Evolutionary conservation across 2,329 filamentous ascomycete genomes (phyloP), one percentile per base, ranked within the genome.

Genomic region (Gremmenia infestans): DNA sequence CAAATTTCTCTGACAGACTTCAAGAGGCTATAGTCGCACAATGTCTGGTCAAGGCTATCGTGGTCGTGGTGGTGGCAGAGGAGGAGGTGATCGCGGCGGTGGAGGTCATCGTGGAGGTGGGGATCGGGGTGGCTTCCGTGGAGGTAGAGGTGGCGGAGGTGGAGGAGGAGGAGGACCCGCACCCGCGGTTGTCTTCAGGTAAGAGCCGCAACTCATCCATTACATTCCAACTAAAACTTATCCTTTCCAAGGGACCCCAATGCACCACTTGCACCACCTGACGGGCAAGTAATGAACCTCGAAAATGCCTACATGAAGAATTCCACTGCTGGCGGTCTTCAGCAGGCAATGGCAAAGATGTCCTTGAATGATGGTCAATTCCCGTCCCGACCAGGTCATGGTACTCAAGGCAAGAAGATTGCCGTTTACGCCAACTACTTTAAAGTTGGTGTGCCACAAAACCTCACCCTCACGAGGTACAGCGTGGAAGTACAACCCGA

Each of bases 371-470:
- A 45, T 17, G 37, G n/a, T 2, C 46, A 53, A 3, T 63, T 67
- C 28, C 67, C 67, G 32, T 37, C 57, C 32, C 64, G 68, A 5
- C 68, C 68, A 28, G 68, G 65, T 7, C 63, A 67, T 54, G 68
- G 68, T 1, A 67, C 63, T 2, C 54, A 59, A 15, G 69, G 69
- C 4, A 59, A 54, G 43, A 53, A 57, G 8, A 57, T 70, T 48
- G 46, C 56, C 1, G 61, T 71, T 0, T 70, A 66, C 50, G 65
- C 68, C 35, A 71, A 71, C 42, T 70, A 68, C 25, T 68, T 68
- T 52, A 60, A 67, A 45, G 37, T 67, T 2, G 54, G 47, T 2
- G 58, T 62, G n/a, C 63, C 58, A 1, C 48, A 55, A 1, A 53
- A 61, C 12, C 51, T 70, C 17, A 52, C 42, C 12, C 50, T 70